Conservation (phyloP, 2,329 filamentous ascomycete genomes). For the Periconia sp. region DNA sequence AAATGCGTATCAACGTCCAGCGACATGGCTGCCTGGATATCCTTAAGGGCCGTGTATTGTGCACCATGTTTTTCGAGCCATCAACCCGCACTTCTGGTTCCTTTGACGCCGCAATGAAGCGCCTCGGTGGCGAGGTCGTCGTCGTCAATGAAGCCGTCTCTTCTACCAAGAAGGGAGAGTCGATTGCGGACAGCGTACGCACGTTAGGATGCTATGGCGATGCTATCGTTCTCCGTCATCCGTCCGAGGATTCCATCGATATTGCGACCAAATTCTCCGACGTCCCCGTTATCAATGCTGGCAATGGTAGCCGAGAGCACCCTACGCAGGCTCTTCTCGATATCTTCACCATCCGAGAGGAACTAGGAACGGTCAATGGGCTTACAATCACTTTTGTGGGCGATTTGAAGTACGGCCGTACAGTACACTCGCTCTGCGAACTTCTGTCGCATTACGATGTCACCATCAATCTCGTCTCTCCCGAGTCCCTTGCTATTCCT, state of each 20-base stretch:
- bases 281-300: slow-evolving; percentile 95
- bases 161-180: slow-evolving; percentile 92
- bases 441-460: slow-evolving; percentile 96
- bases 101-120: slow-evolving; percentile 98
- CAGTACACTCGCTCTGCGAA: slow-evolving; percentile 94
- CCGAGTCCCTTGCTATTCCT: slow-evolving; percentile 78
- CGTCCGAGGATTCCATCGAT: slow-evolving; percentile 78
- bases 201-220: slow-evolving; percentile 95
- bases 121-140: slow-evolving; percentile 86
- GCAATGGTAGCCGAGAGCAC: slow-evolving; percentile 94
- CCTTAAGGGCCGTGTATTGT: slow-evolving; percentile 83
- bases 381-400: slow-evolving; percentile 96
- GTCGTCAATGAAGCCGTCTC: slow-evolving; percentile 82
- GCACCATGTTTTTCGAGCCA: slow-evolving; percentile 96
- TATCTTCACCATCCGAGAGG: slow-evolving; percentile 97
- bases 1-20: slow-evolving; percentile 96
- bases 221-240: slow-evolving; percentile 94
- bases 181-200: slow-evolving; percentile 88
- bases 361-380: slow-evolving; percentile 92
- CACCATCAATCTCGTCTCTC: slow-evolving; percentile 88
- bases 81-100: slow-evolving; percentile 94
- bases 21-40: slow-evolving; percentile 87
- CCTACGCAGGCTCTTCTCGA: slow-evolving; percentile 97
- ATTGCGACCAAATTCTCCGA: slow-evolving; percentile 85
- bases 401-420: slow-evolving; percentile 89